These are phyloP conservation scores for Dothiorella sarmentorum DNA, from an alignment of 2,329 filamentous ascomycete genomes.

Conservation along the genomic window DNA sequence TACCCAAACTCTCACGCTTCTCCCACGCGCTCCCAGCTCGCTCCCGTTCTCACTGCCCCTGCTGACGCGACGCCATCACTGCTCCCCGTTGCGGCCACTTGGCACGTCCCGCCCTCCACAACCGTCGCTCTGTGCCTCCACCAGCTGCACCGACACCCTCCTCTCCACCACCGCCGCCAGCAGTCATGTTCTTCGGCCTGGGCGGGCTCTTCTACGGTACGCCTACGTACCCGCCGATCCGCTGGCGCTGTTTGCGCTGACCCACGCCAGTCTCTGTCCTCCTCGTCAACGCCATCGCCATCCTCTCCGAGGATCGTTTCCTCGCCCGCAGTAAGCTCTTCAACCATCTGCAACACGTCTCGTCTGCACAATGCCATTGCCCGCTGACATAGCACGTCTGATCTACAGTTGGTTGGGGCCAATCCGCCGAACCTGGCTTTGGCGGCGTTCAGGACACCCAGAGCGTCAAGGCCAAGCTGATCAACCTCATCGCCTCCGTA, in stretches of 20 bases:
- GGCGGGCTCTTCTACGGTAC: slow-evolving; percentile 72
- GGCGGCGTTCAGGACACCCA: slow-evolving; percentile 66
- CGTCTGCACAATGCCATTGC: background rate
- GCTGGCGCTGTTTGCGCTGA: slow-evolving; percentile 23
- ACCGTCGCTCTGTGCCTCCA: no score
- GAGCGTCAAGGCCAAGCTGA: slow-evolving; percentile 80
- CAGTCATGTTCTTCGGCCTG: slow-evolving; percentile 68
- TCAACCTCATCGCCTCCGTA: slow-evolving; percentile 87
- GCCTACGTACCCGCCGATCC: slow-evolving; percentile 18
- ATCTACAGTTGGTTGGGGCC: slow-evolving; percentile 73
- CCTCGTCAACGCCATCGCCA: slow-evolving; percentile 87
- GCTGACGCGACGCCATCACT: background rate
- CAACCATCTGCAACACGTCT: background rate
- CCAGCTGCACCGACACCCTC: background rate
- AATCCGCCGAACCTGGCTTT: slow-evolving; percentile 69
- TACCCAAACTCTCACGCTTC: background rate
- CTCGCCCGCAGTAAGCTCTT: slow-evolving; percentile 67
- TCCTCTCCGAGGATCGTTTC: slow-evolving; percentile 93
- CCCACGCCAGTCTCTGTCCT: slow-evolving; percentile 66
- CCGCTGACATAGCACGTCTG: background rate
- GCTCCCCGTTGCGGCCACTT: slow-evolving; percentile 1
- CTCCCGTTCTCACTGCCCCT: background rate
- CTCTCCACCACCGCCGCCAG: background rate
- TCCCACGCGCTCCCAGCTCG: background rate
- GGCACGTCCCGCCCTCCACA: no score